Evolutionary conservation across 2,329 filamentous ascomycete genomes (phyloP), one percentile per base, ranked within the genome.

Genomic region (Aspergillus flavus): DNA sequence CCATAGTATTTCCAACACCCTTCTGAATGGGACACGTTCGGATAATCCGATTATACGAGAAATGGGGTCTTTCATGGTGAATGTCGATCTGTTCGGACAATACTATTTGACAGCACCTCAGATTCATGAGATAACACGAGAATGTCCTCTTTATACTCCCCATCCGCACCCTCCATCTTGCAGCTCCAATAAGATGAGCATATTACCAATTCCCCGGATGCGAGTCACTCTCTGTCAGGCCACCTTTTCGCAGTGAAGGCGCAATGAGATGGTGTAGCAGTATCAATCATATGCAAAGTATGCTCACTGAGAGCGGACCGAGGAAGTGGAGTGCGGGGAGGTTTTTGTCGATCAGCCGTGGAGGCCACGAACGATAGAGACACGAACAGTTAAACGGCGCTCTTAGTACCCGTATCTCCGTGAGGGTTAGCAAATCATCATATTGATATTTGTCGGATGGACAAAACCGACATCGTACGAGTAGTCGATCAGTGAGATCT

Each of bases 51-150:
- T 6, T n/a, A 53, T 26, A 19, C 26, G 52, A 16, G 59, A 34
- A 10, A 66, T 23, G 4, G 58, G 34, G 34, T 60, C 58, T n/a
- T 66, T 58, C 65, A 66, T 65, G 45, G 23, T 58, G 52, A 10
- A 34, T 41, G 7, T 30, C 11, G 5, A 14, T 46, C 21, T 11
- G n/a, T 23, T 23, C 43, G 2, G 11, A 5, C 21, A 6, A 5
- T 45, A 1, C 23, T 14, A n/a, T 23, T 23, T 46, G 19, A 46
- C 21, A 10, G 10, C 21, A 12, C 5, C n/a, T 23, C 6, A 21
- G n/a, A 6, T 10, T 23, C 21, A 14, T 23, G 2, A 14, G 21
- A 23, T 6, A 14, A n/a, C 14, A 23, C n/a, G 5, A 23, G n/a
- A 23, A 23, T 12, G n/a, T 16, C 14, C 10, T 6, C 19, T 46